phyloP scores from a whole-genome alignment of 2,329 filamentous ascomycete species.

The Calcarisporium arbuscula region DNA sequence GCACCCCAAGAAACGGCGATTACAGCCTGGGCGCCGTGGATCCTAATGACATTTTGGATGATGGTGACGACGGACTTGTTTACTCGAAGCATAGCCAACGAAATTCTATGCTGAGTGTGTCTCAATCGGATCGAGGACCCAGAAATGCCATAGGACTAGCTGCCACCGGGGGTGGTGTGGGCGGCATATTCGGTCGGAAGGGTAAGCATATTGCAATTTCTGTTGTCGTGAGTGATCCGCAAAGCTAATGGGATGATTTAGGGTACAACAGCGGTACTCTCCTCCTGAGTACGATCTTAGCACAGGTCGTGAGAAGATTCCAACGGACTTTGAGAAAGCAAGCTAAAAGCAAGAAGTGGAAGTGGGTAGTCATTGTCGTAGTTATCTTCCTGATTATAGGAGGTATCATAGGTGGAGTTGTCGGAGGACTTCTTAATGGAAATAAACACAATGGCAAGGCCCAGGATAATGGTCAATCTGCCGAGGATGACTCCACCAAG shows the following conservation, averaged over 20 bases:
- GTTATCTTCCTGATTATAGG: conserved; percentile 62
- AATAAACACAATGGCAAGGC: conserved; percentile 34
- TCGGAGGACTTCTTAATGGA: conserved; percentile 64
- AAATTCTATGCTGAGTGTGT: conserved; percentile 54
- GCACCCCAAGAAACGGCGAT: conserved; percentile 35
- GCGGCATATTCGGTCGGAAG: conserved; percentile 21
- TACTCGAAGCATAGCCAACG: conserved; percentile 40
- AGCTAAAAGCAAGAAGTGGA: conserved; percentile 57
- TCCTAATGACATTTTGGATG: conserved; percentile 75
- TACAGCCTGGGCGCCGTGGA: conserved; percentile 57
- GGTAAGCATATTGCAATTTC: conserved; percentile 9
- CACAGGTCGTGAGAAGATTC: conserved; percentile 50
- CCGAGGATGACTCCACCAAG: conserved; percentile 49
- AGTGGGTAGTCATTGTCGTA: conserved; percentile 59
- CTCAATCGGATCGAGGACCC: conserved; percentile 31
- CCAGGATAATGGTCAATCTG: conserved; percentile 37
- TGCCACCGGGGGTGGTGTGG: conserved; percentile 31
- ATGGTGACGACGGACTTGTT: conserved; percentile 77
- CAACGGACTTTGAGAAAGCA: conserved; percentile 60
- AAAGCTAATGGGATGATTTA: not conserved
- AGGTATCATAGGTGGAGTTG: conserved; percentile 66
- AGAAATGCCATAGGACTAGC: conserved; percentile 33
- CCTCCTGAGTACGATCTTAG: conserved; percentile 29
- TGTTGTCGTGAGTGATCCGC: not conserved
- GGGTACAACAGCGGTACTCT: not conserved